phyloP scores from a whole-genome alignment of 352 stramenopile species.

The Blastocystis sp. region DNA sequence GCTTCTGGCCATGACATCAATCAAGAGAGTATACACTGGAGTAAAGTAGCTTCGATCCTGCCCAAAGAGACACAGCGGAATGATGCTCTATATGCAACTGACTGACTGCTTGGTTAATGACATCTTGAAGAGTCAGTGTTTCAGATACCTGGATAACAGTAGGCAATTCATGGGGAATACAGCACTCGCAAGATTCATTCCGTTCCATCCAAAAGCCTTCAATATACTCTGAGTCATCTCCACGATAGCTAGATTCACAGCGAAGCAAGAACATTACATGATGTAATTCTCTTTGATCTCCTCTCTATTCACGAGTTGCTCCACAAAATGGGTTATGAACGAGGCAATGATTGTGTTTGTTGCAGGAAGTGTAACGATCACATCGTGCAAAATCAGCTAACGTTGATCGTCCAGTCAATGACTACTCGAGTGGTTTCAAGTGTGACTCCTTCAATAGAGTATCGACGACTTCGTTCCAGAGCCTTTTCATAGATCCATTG shows the following conservation, averaged over 20 bases:
- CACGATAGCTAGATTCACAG: not conserved
- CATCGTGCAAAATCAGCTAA: not conserved
- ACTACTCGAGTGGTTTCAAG: not conserved
- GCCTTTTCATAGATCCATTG: not conserved
- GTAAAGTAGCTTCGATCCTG: not conserved
- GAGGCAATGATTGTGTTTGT: not conserved
- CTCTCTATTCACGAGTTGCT: not conserved
- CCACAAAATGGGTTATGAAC: not conserved
- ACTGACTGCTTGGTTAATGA: not conserved
- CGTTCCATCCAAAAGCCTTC: slow-evolving; percentile 19
- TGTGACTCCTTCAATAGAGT: not conserved
- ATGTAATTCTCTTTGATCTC: not conserved
- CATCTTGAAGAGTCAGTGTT: not conserved
- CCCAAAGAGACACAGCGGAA: not conserved
- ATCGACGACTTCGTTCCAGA: not conserved
- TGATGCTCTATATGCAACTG: not conserved
- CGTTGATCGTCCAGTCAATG: no score
- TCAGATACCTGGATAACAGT: not conserved
- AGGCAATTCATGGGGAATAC: not conserved
- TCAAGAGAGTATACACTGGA: not conserved
- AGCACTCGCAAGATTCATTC: not conserved
- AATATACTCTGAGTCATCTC: not conserved
- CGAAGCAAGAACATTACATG: not conserved
- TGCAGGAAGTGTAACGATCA: not conserved
- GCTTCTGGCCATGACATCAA: not conserved